Evolutionary conservation across 1,139 yeast species (phyloP).

Genomic region (Lodderomyces theae): DNA sequence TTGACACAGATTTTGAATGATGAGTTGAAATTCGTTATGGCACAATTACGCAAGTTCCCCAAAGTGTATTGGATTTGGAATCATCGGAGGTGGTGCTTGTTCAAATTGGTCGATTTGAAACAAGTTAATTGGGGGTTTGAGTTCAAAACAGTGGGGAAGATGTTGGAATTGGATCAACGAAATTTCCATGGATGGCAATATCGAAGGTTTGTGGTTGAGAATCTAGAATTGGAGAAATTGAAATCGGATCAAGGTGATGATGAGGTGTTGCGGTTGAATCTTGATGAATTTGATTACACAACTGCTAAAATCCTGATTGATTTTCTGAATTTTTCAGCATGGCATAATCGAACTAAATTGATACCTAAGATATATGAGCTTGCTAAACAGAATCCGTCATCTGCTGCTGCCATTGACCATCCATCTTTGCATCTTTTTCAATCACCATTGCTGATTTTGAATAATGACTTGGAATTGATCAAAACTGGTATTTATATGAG

Average conservation of each 20-base stretch:
- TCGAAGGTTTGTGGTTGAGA: constrained; percentile 65
- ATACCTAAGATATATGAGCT: constrained; percentile 50
- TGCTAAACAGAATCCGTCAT: constrained; percentile 9
- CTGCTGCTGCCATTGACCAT: constrained; percentile 13
- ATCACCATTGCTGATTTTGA: constrained; percentile 37
- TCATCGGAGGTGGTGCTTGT: constrained; percentile 82
- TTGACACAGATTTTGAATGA: constrained; percentile 40
- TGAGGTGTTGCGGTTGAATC: constrained; percentile 25
- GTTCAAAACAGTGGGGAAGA: constrained; percentile 61
- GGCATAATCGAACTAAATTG: constrained; percentile 85
- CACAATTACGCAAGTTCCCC: constrained; percentile 63
- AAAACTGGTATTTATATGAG: constrained; percentile 89
- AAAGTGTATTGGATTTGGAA: constrained; percentile 98
- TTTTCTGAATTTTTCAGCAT: constrained; percentile 91
- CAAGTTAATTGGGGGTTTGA: constrained; percentile 65
- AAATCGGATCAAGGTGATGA: constrained; percentile 10
- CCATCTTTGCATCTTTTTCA: constrained; percentile 22
- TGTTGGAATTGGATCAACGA: constrained; percentile 71
- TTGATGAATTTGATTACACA: constrained; percentile 71
- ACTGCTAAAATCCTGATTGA: constrained; percentile 74
- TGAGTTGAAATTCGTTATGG: constrained; percentile 64
- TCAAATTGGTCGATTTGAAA: constrained; percentile 45
- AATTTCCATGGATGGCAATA: constrained; percentile 98
- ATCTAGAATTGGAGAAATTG: constrained; percentile 36
- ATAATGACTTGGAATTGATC: constrained; percentile 62